These are phyloP conservation scores for Myxozyma neglecta DNA, from an alignment of 805 yeast species.

Conservation along the genomic window DNA sequence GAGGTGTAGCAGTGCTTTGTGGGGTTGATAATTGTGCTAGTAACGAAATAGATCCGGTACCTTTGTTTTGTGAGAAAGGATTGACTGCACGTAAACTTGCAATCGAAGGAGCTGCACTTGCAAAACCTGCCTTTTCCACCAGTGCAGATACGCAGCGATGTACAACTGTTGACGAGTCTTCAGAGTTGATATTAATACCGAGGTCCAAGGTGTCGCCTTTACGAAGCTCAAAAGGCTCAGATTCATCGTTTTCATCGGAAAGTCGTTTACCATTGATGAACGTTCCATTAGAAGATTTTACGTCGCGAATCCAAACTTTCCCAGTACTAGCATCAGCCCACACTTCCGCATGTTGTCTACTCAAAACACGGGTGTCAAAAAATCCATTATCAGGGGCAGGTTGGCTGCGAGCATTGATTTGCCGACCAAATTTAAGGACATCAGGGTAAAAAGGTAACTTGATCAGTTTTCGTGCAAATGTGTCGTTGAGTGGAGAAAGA, in stretches of 20 bases:
- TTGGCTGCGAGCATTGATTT: conserved; percentile 54
- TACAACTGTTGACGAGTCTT: conserved; percentile 52
- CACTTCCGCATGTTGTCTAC: conserved; percentile 91
- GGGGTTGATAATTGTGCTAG: too few species aligned
- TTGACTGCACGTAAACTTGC: background rate
- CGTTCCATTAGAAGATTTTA: conserved; percentile 92
- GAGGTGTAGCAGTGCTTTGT: too few species aligned
- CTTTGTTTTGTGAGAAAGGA: background rate
- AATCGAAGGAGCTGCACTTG: background rate
- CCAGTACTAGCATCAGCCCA: conserved; percentile 67
- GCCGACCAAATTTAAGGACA: conserved; percentile 84
- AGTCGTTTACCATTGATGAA: conserved; percentile 78
- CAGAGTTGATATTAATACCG: conserved; percentile 75
- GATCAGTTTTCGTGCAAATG: conserved; percentile 77
- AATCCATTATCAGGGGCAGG: conserved; percentile 78
- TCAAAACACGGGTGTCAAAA: conserved; percentile 89
- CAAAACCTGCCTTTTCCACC: conserved; percentile 60
- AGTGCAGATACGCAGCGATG: conserved; percentile 86
- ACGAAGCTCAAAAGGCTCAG: conserved; percentile 57
- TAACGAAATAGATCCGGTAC: background rate
- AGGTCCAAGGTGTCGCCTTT: conserved; percentile 87
- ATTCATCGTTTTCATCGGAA: conserved; percentile 55
- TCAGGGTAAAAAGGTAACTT: conserved; percentile 81
- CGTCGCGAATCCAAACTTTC: conserved; percentile 73
- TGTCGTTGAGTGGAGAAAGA: conserved; percentile 73